Percentiles rank a stretch among this genome's conserved stretches.
Evolutionary conservation across 108 stramenopile species (phyloP).

Genomic region (Conticribra guillardii): DNA sequence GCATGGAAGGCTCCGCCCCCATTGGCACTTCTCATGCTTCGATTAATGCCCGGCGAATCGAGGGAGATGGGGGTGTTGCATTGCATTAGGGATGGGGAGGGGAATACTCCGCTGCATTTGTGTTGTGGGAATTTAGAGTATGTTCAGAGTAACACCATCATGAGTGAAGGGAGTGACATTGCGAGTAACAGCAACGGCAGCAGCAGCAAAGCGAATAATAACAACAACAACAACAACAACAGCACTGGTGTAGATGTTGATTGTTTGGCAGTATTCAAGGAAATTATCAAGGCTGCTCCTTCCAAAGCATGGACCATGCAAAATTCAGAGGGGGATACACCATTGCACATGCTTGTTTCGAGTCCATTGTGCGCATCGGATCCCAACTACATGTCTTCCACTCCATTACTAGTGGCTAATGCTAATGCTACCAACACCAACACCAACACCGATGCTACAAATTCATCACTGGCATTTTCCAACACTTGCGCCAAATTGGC

Average conservation of each 20-base stretch:
- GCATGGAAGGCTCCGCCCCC: constrained; percentile 57
- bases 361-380: constrained; percentile 45
- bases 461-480: constrained; percentile 11
- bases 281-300: constrained; percentile 43
- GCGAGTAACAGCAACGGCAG: background rate
- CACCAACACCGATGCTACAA: background rate
- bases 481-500: constrained; percentile 15
- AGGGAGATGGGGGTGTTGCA: constrained; percentile 25
- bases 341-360: constrained; percentile 57
- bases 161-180: constrained; percentile 1
- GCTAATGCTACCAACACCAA: background rate
- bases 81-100: constrained; percentile 45
- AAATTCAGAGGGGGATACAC: constrained; percentile 65
- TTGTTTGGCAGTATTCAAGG: constrained; percentile 45
- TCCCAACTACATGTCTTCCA: too few species aligned
- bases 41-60: constrained; percentile 37
- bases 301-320: constrained; percentile 43
- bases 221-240: too few species aligned
- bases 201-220: too few species aligned
- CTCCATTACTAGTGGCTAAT: too few species aligned
- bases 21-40: constrained; percentile 45
- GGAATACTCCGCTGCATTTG: constrained; percentile 64
- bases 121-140: constrained; percentile 53
- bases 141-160: too few species aligned
- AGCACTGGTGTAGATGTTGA: too few species aligned